Evolutionary conservation across 2,329 filamentous ascomycete genomes (phyloP).

Genomic region (Penicillium occitanis): DNA sequence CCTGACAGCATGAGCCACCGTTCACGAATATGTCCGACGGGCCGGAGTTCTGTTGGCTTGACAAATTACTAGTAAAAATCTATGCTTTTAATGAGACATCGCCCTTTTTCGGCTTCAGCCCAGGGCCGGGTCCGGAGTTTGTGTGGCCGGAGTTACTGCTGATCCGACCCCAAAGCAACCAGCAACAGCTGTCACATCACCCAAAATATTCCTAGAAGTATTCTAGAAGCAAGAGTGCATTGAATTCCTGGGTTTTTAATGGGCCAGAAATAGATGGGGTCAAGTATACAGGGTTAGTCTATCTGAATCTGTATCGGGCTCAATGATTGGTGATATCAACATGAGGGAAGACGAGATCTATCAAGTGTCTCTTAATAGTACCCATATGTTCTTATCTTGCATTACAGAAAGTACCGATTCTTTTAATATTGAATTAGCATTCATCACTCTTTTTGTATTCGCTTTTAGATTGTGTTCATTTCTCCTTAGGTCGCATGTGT

Average conservation of each 20-base stretch:
- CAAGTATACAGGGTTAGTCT: neutral
- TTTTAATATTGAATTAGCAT: neutral
- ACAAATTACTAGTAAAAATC: neutral
- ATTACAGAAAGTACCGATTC: neutral
- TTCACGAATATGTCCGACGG: conserved; percentile 10
- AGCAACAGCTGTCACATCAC: neutral
- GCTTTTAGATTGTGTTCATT: neutral
- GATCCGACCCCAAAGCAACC: conserved; percentile 6
- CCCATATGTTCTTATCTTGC: neutral
- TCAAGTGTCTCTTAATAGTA: neutral
- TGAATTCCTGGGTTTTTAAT: neutral
- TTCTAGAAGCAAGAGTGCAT: neutral
- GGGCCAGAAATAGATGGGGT: neutral
- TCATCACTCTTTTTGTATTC: neutral
- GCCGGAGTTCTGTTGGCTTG: neutral
- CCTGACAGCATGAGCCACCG: neutral
- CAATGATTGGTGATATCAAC: neutral
- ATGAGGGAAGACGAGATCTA: neutral
- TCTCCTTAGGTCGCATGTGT: neutral
- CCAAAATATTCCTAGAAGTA: neutral
- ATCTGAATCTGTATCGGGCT: neutral
- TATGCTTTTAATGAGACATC: neutral
- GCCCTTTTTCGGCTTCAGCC: neutral
- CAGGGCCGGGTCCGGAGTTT: conserved; percentile 6
- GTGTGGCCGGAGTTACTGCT: conserved; percentile 5